phyloP scores from a whole-genome alignment of 805 yeast species.

The Yarrowia yakushimensis region DNA sequence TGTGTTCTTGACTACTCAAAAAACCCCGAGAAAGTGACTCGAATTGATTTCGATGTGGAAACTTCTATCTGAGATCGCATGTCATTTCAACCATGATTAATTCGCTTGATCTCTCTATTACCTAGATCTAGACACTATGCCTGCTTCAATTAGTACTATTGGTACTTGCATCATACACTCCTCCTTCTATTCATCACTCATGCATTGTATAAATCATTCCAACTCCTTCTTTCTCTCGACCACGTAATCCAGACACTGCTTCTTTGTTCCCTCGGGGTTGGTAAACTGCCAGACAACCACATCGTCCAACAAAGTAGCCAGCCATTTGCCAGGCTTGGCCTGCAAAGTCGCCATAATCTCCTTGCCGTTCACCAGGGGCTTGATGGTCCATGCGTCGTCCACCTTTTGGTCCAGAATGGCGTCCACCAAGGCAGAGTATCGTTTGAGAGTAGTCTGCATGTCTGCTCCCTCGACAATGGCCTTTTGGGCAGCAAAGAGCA shows the following conservation, averaged over 20 bases:
- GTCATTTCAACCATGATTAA: too few species aligned
- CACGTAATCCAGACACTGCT: slow-evolving; percentile 50
- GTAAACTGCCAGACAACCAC: slow-evolving; percentile 75
- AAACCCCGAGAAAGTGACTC: too few species aligned
- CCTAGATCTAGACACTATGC: too few species aligned
- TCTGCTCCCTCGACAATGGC: slow-evolving; percentile 39
- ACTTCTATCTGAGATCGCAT: too few species aligned
- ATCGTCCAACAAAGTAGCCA: slow-evolving; percentile 53
- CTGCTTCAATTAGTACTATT: too few species aligned
- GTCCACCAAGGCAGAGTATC: slow-evolving; percentile 30
- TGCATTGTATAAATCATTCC: slow-evolving; percentile 34
- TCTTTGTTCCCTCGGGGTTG: slow-evolving; percentile 53
- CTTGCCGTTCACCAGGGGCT: slow-evolving; percentile 68
- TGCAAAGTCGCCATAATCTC: slow-evolving; percentile 50
- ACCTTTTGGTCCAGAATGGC: slow-evolving; percentile 41
- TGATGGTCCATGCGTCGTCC: slow-evolving; percentile 46
- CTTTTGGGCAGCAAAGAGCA: slow-evolving; percentile 39
- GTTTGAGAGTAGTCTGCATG: slow-evolving; percentile 32
- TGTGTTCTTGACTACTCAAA: too few species aligned
- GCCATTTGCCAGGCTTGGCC: slow-evolving; percentile 82
- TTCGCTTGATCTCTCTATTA: too few species aligned
- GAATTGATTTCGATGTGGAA: too few species aligned
- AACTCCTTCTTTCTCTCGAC: slow-evolving; percentile 34
- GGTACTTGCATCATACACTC: too few species aligned
- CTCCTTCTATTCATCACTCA: background rate